Evolutionary conservation across 1,139 yeast genomes (phyloP), one percentile per base, ranked within the genome.

Genomic region (Debaryomyces coudertii): DNA sequence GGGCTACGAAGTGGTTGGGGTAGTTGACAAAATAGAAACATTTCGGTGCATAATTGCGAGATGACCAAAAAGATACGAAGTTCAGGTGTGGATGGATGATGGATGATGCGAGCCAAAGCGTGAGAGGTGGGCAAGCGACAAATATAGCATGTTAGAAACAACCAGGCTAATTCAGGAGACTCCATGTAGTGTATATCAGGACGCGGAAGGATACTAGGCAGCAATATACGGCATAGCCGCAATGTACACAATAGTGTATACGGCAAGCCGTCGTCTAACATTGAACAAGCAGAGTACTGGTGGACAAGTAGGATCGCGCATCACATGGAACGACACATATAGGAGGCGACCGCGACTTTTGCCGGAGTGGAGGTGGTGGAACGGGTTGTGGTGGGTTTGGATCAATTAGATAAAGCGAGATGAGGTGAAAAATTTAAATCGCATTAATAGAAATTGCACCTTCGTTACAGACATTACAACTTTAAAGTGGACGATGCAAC

Each of bases 31-130:
- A 31, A 31, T 28, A 28, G 9, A 16, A 15, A 6, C 16, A 31
- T 31, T 31, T 31, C 35, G 20, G 22, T 31, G 36, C 36, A 33
- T 33, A 18, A 18, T 20, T 33, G 36, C 24, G 36, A 33, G 18
- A 33, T 33, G 11, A 33, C 20, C 18, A 29, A 14, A 28, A 28
- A 29, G 16, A 2, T 15, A 29, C 33, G 16, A 29, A 29, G 9
- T 14, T 7, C n/a, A 20, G 5, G 33, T 18, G 33, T 2, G 28
- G 28, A 8, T 9, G 11, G 11, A n/a, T n/a, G n/a, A n/a, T n/a
- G n/a, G 12, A 25, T 6, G n/a, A 9, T 11, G 28, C 5, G 14
- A 25, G 12, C 28, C 5, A 25, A 11, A 2, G 22, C 5, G 22
- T 20, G 22, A 5, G 22, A 4, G 22, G 22, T 5, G 22, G 22